These are phyloP conservation scores for Monosporascus sp. DNA, from an alignment of 2,329 filamentous ascomycete genomes.

Conservation along the genomic window DNA sequence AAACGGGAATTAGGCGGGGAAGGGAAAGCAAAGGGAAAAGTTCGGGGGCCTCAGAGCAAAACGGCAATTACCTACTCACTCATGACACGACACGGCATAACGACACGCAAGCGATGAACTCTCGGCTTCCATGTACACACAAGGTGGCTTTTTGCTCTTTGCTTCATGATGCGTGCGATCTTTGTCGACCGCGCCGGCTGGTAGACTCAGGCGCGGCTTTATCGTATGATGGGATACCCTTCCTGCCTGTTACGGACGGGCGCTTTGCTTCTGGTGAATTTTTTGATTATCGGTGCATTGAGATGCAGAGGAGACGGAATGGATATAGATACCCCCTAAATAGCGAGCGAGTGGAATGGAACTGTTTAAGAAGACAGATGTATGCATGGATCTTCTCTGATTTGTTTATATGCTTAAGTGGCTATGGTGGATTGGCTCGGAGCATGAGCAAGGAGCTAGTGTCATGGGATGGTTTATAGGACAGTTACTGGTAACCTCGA, in stretches of 20 bases:
- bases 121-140: neutral
- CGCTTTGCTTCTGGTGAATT: constrained; percentile 42
- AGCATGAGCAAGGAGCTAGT: no score
- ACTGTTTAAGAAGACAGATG: no score
- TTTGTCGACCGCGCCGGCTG: constrained; percentile 15
- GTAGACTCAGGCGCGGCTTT: constrained; percentile 19
- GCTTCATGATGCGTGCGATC: neutral
- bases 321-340: constrained; percentile 34
- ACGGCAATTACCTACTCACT: constrained; percentile 2
- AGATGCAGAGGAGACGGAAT: neutral
- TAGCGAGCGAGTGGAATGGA: constrained; percentile 7
- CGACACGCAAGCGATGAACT: neutral
- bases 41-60: constrained; percentile 29
- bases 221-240: neutral
- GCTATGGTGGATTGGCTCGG: no score
- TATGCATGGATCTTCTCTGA: no score
- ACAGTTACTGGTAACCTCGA: no score
- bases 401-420: no score
- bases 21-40: constrained; percentile 3
- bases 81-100: constrained; percentile 5
- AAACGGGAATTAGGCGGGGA: constrained; percentile 1
- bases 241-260: neutral
- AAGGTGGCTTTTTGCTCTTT: neutral
- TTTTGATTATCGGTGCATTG: constrained; percentile 16
- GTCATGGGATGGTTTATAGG: no score